Base-by-base conservation (phyloP, 2,329 filamentous ascomycete species). In the Arthrobotrys sinensis region DNA sequence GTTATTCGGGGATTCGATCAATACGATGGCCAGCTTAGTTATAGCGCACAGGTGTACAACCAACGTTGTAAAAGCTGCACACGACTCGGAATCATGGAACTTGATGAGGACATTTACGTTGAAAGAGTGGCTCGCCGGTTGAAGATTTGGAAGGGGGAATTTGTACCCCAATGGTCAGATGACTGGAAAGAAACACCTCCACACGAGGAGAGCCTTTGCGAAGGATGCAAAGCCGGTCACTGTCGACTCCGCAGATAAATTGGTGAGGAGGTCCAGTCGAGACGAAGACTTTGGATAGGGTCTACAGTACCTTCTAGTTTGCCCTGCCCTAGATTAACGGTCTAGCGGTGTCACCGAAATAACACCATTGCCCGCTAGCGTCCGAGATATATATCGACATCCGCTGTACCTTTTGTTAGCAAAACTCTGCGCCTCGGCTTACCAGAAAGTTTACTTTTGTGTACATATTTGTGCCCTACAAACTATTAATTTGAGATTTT, bases 141-240 rank as follows among this genome's bases (percentile, higher is more conserved):
- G 32, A 55, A 38, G n/a, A 69, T 68, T 24, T 76, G 63, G 71
- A 55, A 57, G 21, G 63, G 71, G 8, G 71, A 76, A 38, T 4
- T 10, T 21, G 32, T 57, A 8, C 46, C 57, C 11, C 5, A 6
- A 10, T 4, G 24, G 24, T 4, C 2, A 28, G 24, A 12, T 10
- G n/a, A 12, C 14, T 2, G 12, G 10, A 66, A 52, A 19, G n/a
- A 12, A 12, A 64, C 34, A 4, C 28, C 21, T 7, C 14, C n/a
- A 8, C 71, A 76, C 24, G 12, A 55, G n/a, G 1, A 1, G 0
- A n/a, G 64, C 3, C 24, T 64, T 12, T 76, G 72, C 34, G 72
- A 76, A 24, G 72, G 72, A 14, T 76, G 72, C 34, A 57, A 50
- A 2, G 50, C 3, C 6, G 60, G 69, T 14, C 2, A 2, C 12